These are phyloP conservation scores for Sistotremastrum niveocremeum DNA, from an alignment of 768 basidiomycete species.

Conservation along the genomic window DNA sequence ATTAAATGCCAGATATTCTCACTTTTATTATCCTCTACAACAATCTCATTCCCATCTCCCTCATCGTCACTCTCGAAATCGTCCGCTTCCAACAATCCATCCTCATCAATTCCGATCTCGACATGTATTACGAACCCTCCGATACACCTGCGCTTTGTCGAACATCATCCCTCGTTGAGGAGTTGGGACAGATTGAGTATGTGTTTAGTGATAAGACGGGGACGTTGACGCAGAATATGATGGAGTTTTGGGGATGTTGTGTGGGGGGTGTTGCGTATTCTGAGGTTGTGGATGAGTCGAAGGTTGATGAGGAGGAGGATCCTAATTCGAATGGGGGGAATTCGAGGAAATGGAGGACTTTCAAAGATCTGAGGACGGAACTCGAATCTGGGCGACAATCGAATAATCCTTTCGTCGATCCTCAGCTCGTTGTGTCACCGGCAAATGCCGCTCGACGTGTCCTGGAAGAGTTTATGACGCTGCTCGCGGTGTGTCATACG, in stretches of 20 bases:
- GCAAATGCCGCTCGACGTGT: slow-evolving; percentile 21
- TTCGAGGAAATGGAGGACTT: slow-evolving; percentile 58
- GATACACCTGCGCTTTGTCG: slow-evolving; percentile 95
- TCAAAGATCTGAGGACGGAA: slow-evolving; percentile 51
- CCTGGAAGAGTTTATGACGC: slow-evolving; percentile 58
- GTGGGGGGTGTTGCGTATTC: slow-evolving; percentile 85
- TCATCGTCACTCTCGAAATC: slow-evolving; percentile 99
- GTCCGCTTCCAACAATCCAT: slow-evolving; percentile 98
- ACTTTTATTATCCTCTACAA: slow-evolving; percentile 99
- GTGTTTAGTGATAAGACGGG: slow-evolving; percentile 94
- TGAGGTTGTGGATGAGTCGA: slow-evolving; percentile 79
- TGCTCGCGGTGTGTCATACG: slow-evolving; percentile 93
- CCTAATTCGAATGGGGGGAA: slow-evolving; percentile 34
- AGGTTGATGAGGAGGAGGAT: slow-evolving; percentile 49
- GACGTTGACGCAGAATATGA: slow-evolving; percentile 92
- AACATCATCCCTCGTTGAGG: slow-evolving; percentile 97
- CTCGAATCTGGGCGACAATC: slow-evolving; percentile 29
- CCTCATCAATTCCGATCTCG: slow-evolving; percentile 92
- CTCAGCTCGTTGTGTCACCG: slow-evolving; percentile 1
- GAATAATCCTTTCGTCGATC: slow-evolving; percentile 47
- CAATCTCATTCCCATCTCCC: slow-evolving; percentile 96
- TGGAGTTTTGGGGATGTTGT: slow-evolving; percentile 90
- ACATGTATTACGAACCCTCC: slow-evolving; percentile 94
- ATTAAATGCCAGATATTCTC: slow-evolving; percentile 55
- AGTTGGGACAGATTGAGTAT: slow-evolving; percentile 95